Percentiles rank a stretch among this genome's conserved stretches.
phyloP scores from a whole-genome alignment of 345 rosid species.

The Populus davidiana region DNA sequence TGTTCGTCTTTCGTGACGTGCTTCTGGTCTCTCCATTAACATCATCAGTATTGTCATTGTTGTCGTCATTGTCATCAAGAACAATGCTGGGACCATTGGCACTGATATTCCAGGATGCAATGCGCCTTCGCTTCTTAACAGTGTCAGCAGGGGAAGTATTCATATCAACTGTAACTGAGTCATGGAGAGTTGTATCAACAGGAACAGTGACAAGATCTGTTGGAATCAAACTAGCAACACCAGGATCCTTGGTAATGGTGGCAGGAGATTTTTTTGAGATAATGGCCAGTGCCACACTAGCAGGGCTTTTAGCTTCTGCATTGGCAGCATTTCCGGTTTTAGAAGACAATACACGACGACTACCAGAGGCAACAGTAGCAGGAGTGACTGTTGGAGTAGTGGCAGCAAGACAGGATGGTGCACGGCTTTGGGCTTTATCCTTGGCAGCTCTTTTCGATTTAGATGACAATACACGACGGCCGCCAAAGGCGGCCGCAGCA shows the following conservation, averaged over 20 bases:
- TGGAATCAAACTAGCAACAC: slow-evolving; percentile 12
- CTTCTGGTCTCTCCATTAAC: slow-evolving; percentile 22
- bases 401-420: slow-evolving; percentile 30
- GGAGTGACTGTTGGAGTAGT: slow-evolving; percentile 8
- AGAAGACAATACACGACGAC: slow-evolving; percentile 26
- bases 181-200: slow-evolving; percentile 18
- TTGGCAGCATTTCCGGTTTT: slow-evolving; percentile 22
- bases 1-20: slow-evolving; percentile 28
- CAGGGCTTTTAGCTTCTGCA: slow-evolving; percentile 18
- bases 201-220: slow-evolving; percentile 4
- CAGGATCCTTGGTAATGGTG: slow-evolving; percentile 6
- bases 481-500: slow-evolving; percentile 19
- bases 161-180: slow-evolving; percentile 36
- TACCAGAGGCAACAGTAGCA: slow-evolving; percentile 20
- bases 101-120: slow-evolving; percentile 42
- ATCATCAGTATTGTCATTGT: neutral
- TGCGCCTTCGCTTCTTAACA: slow-evolving; percentile 76
- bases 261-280: slow-evolving; percentile 6
- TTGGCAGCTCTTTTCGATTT: slow-evolving; percentile 22
- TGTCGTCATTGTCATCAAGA: slow-evolving; percentile 27
- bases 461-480: slow-evolving; percentile 27
- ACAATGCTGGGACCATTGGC: slow-evolving; percentile 37
- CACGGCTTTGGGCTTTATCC: slow-evolving; percentile 15
- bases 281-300: slow-evolving; percentile 9
- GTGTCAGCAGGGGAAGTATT: slow-evolving; percentile 64